Percentiles rank a stretch among this genome's conserved stretches.
Conservation (phyloP, 2,329 filamentous ascomycete species). For the Teratosphaeria pseudoeucalypti region DNA sequence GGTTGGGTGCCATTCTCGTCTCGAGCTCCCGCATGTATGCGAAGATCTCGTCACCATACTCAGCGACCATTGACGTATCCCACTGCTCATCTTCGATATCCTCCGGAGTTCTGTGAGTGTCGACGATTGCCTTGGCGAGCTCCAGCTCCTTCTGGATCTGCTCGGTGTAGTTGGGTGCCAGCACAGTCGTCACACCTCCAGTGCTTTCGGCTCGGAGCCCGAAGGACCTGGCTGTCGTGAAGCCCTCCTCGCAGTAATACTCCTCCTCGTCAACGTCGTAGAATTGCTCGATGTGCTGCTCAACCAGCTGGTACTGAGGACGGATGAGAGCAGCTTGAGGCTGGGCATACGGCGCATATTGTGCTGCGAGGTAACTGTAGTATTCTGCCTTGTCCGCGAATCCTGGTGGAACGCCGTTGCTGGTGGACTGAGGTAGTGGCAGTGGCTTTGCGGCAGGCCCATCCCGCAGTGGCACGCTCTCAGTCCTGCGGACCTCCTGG, state of each 20-base stretch:
- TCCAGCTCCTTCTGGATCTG: conserved; percentile 65
- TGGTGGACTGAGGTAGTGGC: background rate
- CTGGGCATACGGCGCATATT: conserved; percentile 1
- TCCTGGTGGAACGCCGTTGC: conserved; percentile 1
- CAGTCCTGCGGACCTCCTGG: conserved; percentile 17
- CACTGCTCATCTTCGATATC: conserved; percentile 81
- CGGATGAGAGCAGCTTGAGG: conserved; percentile 1
- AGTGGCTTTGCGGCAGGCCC: conserved; percentile 11
- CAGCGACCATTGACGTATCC: conserved; percentile 95
- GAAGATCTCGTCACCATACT: conserved; percentile 95
- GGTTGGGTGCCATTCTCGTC: conserved; percentile 74
- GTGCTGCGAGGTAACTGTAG: conserved; percentile 3
- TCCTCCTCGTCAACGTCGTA: conserved; percentile 54
- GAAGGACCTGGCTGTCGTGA: conserved; percentile 67
- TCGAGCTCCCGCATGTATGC: conserved; percentile 82
- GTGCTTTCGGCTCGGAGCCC: conserved; percentile 62
- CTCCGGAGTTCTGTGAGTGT: conserved; percentile 54
- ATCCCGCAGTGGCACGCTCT: conserved; percentile 20
- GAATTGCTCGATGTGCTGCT: conserved; percentile 7
- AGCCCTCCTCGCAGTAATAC: conserved; percentile 59
- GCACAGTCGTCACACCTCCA: conserved; percentile 51
- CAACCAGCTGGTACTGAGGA: conserved; percentile 1
- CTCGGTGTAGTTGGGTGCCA: conserved; percentile 59
- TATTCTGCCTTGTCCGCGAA: conserved; percentile 8
- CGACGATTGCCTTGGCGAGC: conserved; percentile 54